Percentiles rank a stretch among this genome's conserved stretches.
phyloP scores from a whole-genome alignment of 2,329 filamentous ascomycete species.

The Endoconidiophora laricicola region DNA sequence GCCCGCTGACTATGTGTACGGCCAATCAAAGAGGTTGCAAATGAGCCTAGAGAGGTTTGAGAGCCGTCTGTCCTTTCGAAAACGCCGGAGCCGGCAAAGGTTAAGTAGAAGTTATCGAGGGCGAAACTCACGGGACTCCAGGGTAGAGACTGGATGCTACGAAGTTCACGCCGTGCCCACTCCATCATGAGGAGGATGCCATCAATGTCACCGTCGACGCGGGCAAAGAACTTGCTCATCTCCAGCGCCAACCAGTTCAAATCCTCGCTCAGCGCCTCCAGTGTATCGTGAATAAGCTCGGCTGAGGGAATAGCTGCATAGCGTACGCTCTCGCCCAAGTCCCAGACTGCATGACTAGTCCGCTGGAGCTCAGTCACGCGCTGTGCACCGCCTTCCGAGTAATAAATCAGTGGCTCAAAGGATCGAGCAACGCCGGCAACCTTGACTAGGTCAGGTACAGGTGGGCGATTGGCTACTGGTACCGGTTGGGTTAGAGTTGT shows the following conservation, averaged over 20 bases:
- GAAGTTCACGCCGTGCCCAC: slow-evolving; percentile 77
- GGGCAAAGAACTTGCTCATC: slow-evolving; percentile 80
- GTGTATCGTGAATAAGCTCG: slow-evolving; percentile 65
- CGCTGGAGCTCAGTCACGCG: slow-evolving; percentile 82
- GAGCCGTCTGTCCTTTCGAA: slow-evolving; percentile 36
- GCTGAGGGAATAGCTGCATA: slow-evolving; percentile 69
- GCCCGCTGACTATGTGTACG: slow-evolving; percentile 68
- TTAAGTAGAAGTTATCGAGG: slow-evolving; percentile 68
- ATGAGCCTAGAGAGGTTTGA: slow-evolving; percentile 50
- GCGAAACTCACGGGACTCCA: slow-evolving; percentile 44
- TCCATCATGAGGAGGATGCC: slow-evolving; percentile 89
- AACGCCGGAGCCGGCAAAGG: slow-evolving; percentile 49
- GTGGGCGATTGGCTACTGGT: slow-evolving; percentile 24
- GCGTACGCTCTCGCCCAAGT: slow-evolving; percentile 78
- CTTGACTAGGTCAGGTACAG: slow-evolving; percentile 75
- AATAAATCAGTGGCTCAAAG: slow-evolving; percentile 88
- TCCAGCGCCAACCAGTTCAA: slow-evolving; percentile 73
- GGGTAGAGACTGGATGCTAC: slow-evolving; percentile 45
- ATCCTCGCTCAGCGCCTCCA: slow-evolving; percentile 73
- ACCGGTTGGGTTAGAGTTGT: slow-evolving; percentile 55
- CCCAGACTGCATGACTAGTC: slow-evolving; percentile 86
- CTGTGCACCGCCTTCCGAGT: slow-evolving; percentile 73
- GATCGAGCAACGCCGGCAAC: slow-evolving; percentile 77
- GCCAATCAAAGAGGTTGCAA: slow-evolving; percentile 62
- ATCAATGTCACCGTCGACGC: slow-evolving; percentile 85